Conservation (phyloP, 306 rosid species). For the Geum urbanum region DNA sequence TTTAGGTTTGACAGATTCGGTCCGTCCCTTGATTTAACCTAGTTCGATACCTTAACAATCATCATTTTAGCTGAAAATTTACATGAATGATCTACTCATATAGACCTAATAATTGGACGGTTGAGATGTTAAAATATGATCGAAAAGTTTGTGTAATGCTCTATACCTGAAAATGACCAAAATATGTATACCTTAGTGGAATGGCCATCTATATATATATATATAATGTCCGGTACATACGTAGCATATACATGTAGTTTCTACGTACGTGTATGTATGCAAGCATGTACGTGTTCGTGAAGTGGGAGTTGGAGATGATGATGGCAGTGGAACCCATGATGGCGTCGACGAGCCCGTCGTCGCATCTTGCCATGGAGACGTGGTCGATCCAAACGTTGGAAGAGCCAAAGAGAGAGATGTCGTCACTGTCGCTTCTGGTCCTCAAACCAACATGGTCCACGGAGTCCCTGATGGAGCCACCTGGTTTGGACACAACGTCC, state of each 20-base stretch:
- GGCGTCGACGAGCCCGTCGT: constrained; percentile 65
- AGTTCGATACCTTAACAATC: too few relatives aligned
- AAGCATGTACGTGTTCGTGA: constrained; percentile 23
- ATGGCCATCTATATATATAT: too few relatives aligned
- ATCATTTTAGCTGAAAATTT: too few relatives aligned
- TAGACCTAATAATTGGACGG: too few relatives aligned
- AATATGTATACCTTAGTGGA: too few relatives aligned
- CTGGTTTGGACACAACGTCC: constrained; percentile 28
- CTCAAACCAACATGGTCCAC: constrained; percentile 47
- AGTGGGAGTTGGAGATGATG: constrained; percentile 79
- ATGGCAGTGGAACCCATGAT: constrained; percentile 76
- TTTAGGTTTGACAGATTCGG: too few relatives aligned
- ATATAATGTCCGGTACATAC: background rate
- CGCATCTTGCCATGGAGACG: constrained; percentile 56
- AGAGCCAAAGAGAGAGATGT: constrained; percentile 67
- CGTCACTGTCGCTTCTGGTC: constrained; percentile 72
- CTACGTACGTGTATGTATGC: too few relatives aligned
- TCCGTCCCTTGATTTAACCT: too few relatives aligned
- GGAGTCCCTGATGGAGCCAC: constrained; percentile 56
- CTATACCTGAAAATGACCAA: too few relatives aligned
- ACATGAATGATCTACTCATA: too few relatives aligned
- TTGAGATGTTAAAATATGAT: too few relatives aligned
- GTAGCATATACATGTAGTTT: background rate
- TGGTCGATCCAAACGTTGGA: constrained; percentile 81
- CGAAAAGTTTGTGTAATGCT: too few relatives aligned